phyloP scores from a whole-genome alignment of 768 basidiomycete genomes.

The Tremella mesenterica region DNA sequence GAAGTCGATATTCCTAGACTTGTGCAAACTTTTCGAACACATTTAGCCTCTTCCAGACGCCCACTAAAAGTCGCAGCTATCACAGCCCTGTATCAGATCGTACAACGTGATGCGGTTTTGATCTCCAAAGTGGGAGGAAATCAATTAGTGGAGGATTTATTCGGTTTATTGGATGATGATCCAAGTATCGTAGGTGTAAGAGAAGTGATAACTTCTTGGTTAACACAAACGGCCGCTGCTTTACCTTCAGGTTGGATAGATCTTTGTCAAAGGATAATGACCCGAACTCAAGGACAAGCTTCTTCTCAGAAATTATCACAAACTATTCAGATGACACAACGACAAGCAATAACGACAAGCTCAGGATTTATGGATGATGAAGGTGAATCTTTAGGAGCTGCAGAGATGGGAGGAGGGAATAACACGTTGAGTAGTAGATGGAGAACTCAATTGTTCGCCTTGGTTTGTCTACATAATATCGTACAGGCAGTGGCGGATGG shows the following conservation, averaged over 20 bases:
- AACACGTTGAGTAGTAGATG: conserved; percentile 57
- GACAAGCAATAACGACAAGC: conserved; percentile 20
- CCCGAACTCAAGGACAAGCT: conserved; percentile 60
- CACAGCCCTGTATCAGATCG: conserved; percentile 91
- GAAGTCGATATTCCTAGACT: conserved; percentile 72
- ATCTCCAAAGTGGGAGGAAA: conserved; percentile 94
- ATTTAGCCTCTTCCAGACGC: conserved; percentile 70
- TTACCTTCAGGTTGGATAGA: conserved; percentile 98
- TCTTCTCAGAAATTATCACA: conserved; percentile 8
- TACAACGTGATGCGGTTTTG: conserved; percentile 82
- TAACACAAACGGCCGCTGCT: conserved; percentile 83
- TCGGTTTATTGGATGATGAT: conserved; percentile 90
- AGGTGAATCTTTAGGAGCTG: conserved; percentile 63
- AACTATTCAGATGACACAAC: conserved; percentile 5
- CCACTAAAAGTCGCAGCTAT: conserved; percentile 89
- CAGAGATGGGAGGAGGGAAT: conserved; percentile 10
- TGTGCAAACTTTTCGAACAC: conserved; percentile 64
- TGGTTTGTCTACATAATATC: conserved; percentile 84
- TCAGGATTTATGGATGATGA: conserved; percentile 74
- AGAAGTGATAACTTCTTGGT: conserved; percentile 87
- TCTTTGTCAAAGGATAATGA: conserved; percentile 94
- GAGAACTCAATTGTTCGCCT: conserved; percentile 91
- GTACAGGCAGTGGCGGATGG: conserved; percentile 65
- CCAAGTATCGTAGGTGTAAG: conserved; percentile 86
- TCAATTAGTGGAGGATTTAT: conserved; percentile 83